Percentiles rank a stretch among this genome's conserved stretches.
Conservation (phyloP, 352 stramenopile genomes). For the Hyaloperonospora arabidopsidis region DNA sequence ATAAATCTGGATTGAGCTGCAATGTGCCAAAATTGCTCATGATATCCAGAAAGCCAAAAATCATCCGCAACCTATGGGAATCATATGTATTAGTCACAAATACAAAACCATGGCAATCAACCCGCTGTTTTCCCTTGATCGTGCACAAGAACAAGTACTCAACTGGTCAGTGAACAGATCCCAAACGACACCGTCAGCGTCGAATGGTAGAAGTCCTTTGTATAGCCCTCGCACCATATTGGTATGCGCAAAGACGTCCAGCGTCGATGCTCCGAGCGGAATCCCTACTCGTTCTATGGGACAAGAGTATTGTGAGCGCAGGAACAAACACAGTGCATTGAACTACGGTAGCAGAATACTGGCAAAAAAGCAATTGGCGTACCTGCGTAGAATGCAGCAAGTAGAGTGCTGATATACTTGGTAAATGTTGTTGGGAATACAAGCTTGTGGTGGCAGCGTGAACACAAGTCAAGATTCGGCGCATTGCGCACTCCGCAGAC, state of each 20-base stretch:
- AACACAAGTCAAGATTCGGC: slow-evolving; percentile 48
- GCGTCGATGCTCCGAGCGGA: slow-evolving; percentile 47
- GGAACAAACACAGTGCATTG: background rate
- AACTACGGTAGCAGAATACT: no score
- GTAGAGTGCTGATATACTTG: slow-evolving; percentile 64
- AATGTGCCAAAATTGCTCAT: slow-evolving; percentile 73
- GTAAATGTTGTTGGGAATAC: slow-evolving; percentile 69
- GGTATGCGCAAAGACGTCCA: slow-evolving; percentile 72
- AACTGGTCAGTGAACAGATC: slow-evolving; percentile 65
- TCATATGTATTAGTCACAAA: slow-evolving; percentile 4
- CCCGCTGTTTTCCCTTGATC: background rate
- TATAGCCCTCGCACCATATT: slow-evolving; percentile 57
- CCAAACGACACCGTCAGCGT: slow-evolving; percentile 56
- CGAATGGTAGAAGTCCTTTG: slow-evolving; percentile 61
- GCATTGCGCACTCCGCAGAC: slow-evolving; percentile 69
- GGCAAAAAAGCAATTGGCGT: slow-evolving; percentile 1
- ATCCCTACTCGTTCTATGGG: slow-evolving; percentile 63
- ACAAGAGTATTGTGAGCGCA: slow-evolving; percentile 2
- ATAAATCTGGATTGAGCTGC: slow-evolving; percentile 56
- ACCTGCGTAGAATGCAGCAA: slow-evolving; percentile 73
- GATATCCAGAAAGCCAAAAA: slow-evolving; percentile 72
- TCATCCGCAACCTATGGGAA: slow-evolving; percentile 54
- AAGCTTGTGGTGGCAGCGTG: slow-evolving; percentile 47
- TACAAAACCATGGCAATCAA: slow-evolving; percentile 9
- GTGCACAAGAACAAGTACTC: slow-evolving; percentile 13